A percentile compares a stretch with the other conserved stretches of the same genome.
These are phyloP conservation scores for Exobasidium rhododendri DNA, from an alignment of 1,284 basidiomycete genomes.

Conservation along the genomic window DNA sequence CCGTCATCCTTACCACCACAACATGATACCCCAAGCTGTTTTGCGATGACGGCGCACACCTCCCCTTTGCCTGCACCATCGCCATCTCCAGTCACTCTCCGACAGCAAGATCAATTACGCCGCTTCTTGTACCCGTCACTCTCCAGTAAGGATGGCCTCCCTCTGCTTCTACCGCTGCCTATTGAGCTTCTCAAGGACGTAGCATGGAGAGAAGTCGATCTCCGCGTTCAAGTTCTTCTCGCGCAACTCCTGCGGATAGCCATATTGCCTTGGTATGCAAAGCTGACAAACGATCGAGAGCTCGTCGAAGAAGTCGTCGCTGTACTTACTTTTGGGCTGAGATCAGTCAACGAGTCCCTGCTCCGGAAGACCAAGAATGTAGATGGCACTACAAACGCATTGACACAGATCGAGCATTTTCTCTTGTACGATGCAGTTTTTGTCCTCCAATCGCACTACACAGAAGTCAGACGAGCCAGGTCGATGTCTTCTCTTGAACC, in stretches of 20 bases:
- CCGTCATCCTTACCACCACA: too few species aligned
- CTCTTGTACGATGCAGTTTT: background rate
- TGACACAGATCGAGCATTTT: background rate
- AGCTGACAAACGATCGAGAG: constrained; percentile 36
- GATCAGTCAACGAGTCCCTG: background rate
- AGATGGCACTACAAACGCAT: background rate
- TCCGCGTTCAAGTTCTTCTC: constrained; percentile 30
- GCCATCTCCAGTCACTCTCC: background rate
- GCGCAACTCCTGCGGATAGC: constrained; percentile 33
- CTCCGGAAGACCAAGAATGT: background rate
- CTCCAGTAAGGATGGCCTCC: background rate
- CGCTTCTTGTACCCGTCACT: background rate
- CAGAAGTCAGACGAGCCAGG: background rate
- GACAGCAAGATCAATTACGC: background rate
- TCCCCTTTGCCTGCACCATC: background rate
- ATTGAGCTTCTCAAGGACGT: background rate
- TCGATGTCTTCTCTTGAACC: too few species aligned
- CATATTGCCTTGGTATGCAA: constrained; percentile 39
- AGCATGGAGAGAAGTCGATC: constrained; percentile 18
- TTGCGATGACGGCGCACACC: background rate
- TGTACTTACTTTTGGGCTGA: background rate
- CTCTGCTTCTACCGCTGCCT: background rate
- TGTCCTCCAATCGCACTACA: background rate
- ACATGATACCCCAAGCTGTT: background rate
- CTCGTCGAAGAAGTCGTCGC: constrained; percentile 26